phyloP scores from a whole-genome alignment of 306 rosid species.

The Lotus japonicus region DNA sequence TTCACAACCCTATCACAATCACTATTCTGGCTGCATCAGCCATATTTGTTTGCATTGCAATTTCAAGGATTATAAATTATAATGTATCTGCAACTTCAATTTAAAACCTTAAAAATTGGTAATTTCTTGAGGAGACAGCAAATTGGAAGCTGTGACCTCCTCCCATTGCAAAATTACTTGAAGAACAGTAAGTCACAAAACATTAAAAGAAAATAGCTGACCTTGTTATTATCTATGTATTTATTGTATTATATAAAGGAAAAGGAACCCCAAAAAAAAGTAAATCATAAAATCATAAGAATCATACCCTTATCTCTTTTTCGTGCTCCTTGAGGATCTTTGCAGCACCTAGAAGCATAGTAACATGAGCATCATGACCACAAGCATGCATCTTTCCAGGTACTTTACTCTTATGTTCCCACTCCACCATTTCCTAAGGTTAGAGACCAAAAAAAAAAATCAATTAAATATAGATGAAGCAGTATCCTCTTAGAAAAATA shows the following conservation, averaged over 20 bases:
- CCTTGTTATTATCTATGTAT: neutral
- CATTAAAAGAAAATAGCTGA: neutral
- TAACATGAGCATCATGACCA: conserved; percentile 92
- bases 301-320: conserved; percentile 37
- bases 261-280: neutral
- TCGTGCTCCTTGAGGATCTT: conserved; percentile 60
- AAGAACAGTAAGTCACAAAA: neutral
- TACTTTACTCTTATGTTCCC: conserved; percentile 88
- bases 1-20: neutral
- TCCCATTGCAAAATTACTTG: neutral
- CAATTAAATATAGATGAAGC: neutral
- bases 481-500: neutral
- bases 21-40: neutral
- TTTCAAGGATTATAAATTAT: neutral
- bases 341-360: conserved; percentile 96
- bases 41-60: neutral
- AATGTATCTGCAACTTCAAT: neutral
- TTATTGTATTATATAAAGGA: too few species aligned
- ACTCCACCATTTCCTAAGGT: conserved; percentile 67
- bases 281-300: neutral
- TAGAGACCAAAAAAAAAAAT: neutral
- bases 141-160: neutral
- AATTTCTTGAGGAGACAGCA: neutral
- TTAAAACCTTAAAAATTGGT: neutral
- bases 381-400: conserved; percentile 96